Percentiles rank a stretch among this genome's conserved stretches.
These are phyloP conservation scores for Brassica nigra DNA, from an alignment of 345 rosid species.

Conservation along the genomic window DNA sequence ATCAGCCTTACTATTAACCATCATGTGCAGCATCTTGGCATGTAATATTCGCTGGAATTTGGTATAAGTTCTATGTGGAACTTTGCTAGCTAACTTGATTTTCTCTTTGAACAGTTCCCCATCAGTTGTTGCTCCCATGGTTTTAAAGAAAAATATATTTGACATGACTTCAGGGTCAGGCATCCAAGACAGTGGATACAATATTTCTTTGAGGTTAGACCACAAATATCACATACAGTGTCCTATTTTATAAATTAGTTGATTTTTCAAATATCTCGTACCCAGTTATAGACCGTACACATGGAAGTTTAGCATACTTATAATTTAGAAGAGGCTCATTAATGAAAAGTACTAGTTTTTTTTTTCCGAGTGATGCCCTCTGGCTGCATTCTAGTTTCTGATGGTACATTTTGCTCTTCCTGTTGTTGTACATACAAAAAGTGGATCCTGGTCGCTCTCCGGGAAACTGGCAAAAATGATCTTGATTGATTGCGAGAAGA, in stretches of 20 bases:
- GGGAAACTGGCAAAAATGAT: constrained; percentile 87
- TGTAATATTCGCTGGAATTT: constrained; percentile 18
- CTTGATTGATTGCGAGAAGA: constrained; percentile 74
- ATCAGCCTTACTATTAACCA: background rate
- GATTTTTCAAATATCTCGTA: constrained; percentile 15
- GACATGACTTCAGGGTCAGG: constrained; percentile 57
- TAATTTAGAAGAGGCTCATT: constrained; percentile 5
- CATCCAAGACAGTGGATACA: constrained; percentile 47
- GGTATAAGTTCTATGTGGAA: constrained; percentile 16
- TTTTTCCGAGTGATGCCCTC: background rate
- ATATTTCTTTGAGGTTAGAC: constrained; percentile 62
- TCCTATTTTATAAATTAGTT: constrained; percentile 9
- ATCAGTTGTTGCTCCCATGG: constrained; percentile 61
- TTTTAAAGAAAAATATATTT: constrained; percentile 64
- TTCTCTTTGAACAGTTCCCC: constrained; percentile 61
- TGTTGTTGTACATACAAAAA: constrained; percentile 25
- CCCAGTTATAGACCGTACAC: constrained; percentile 4
- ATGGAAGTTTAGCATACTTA: constrained; percentile 7
- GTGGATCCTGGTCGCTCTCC: constrained; percentile 85
- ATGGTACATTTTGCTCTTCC: constrained; percentile 5
- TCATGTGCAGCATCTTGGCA: constrained; percentile 9
- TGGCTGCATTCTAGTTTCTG: constrained; percentile 30
- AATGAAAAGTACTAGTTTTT: background rate
- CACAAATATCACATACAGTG: constrained; percentile 20
- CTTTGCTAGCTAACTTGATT: constrained; percentile 6